Evolutionary conservation across 2,329 filamentous ascomycete species (phyloP), one percentile per base, ranked within the genome.

Genomic region (Fusarium secorum): DNA sequence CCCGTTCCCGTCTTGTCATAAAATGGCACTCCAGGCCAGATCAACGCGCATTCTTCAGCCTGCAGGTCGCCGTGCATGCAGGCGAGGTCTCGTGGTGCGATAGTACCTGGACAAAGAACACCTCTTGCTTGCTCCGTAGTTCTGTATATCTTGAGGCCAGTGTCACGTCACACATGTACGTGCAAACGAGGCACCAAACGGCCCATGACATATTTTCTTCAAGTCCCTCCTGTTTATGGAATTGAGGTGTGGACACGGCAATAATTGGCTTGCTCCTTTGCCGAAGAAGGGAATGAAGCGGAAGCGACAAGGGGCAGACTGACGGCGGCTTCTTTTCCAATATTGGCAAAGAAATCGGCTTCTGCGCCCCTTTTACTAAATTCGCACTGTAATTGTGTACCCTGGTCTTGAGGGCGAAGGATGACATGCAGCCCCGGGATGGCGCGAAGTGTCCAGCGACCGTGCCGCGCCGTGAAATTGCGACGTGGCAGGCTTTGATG

Each of bases 341-440:
- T 58, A 58, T 56, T 57, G 56, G 49, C 38, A 71, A 60, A 64
- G 68, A 41, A 49, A 66, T 66, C 60, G 44, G 55, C 30, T 65
- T 44, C 46, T 70, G 66, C 46, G 60, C 38, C 39, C 48, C 17
- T 49, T 36, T 32, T 30, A 14, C 6, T 2, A 10, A 46, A 13
- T 33, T 63, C 74, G 54, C 74, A 75, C 74, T 76, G 74, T 75
- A 54, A n/a, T 45, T 20, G 35, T 52, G 39, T 61, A 44, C 26
- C 20, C 36, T 18, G 58, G 42, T 70, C 57, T 67, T 73, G 68
- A 71, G 57, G 62, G 64, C 46, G 65, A 49, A 69, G 68, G 69
- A 77, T 77, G 75, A 77, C 74, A 77, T 76, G 73, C 75, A 77
- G 73, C 64, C 75, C 58, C 60, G 72, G 71, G 72, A 76, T 76